A percentile compares a stretch with the other conserved stretches of the same genome.
These are phyloP conservation scores for Aegilops umbellulata DNA, from an alignment of 176 grass and related monocot species.

Conservation along the genomic window DNA sequence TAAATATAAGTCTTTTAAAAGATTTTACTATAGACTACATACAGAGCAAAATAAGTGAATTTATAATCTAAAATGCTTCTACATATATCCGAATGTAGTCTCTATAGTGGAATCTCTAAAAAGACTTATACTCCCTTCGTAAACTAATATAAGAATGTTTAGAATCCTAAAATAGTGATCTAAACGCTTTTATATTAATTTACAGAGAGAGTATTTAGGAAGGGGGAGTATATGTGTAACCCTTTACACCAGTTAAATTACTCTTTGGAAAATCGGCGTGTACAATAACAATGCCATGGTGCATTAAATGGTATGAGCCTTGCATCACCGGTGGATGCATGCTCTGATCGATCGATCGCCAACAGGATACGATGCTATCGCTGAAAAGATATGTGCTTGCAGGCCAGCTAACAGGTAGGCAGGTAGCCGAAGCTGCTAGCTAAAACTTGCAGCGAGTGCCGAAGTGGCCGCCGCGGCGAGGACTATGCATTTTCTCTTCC, in stretches of 20 bases:
- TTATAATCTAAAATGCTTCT: too few relatives aligned
- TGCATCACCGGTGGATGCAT: not conserved
- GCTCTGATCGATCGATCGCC: not conserved
- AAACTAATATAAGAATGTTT: too few relatives aligned
- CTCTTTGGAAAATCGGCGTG: not conserved
- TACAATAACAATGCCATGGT: not conserved
- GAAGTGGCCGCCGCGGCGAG: not conserved
- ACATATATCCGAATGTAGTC: too few relatives aligned
- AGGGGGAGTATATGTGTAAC: not conserved
- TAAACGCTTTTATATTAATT: too few relatives aligned
- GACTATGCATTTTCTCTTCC: constrained; percentile 11
- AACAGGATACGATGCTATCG: not conserved
- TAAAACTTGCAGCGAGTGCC: not conserved
- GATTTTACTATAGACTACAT: too few relatives aligned
- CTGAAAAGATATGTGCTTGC: not conserved
- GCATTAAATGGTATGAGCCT: not conserved
- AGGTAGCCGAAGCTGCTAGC: not conserved
- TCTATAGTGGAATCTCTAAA: too few relatives aligned
- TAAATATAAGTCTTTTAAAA: too few relatives aligned
- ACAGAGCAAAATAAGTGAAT: too few relatives aligned
- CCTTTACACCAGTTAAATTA: not conserved
- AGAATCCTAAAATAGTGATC: too few relatives aligned
- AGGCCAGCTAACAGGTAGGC: not conserved
- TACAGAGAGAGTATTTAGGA: too few relatives aligned
- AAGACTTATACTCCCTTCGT: too few relatives aligned